These are phyloP conservation scores for Dryas alaskensis DNA, from an alignment of 306 rosid species.

Conservation along the genomic window DNA sequence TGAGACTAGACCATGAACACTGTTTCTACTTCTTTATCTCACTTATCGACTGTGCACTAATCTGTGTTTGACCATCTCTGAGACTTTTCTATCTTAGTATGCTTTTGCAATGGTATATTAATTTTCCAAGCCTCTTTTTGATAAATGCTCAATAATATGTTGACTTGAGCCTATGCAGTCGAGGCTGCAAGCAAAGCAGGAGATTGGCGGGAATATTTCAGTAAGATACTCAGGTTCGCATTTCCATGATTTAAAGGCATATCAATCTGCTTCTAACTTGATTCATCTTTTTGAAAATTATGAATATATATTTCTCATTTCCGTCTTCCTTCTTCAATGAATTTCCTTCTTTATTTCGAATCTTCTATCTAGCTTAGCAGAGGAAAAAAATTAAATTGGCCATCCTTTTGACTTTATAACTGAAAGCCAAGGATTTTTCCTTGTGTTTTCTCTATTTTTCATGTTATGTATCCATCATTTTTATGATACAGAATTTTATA, in stretches of 20 bases:
- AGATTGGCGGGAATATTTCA: conserved; percentile 67
- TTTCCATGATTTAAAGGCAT: conserved; percentile 12
- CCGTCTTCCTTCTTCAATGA: not conserved
- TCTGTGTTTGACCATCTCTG: not conserved
- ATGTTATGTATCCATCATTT: conserved; percentile 1
- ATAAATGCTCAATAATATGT: not conserved
- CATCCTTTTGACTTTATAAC: not conserved
- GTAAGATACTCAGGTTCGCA: conserved; percentile 83
- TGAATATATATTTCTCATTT: not conserved
- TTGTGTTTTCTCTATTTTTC: not conserved
- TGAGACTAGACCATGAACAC: not conserved
- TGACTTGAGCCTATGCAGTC: conserved; percentile 51
- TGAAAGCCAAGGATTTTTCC: not conserved
- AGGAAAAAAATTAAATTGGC: not conserved
- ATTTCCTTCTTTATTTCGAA: not conserved
- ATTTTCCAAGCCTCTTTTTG: not conserved
- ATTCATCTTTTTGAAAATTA: conserved; percentile 8
- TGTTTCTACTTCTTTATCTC: not conserved
- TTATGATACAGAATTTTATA: conserved; percentile 3
- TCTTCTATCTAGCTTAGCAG: not conserved
- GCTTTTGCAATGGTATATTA: not conserved
- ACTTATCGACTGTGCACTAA: not conserved
- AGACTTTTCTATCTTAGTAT: not conserved
- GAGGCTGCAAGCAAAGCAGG: conserved; percentile 90
- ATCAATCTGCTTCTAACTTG: not conserved